These are phyloP conservation scores for Apiotrichum porosum DNA, from an alignment of 1,284 basidiomycete genomes.

Conservation along the genomic window DNA sequence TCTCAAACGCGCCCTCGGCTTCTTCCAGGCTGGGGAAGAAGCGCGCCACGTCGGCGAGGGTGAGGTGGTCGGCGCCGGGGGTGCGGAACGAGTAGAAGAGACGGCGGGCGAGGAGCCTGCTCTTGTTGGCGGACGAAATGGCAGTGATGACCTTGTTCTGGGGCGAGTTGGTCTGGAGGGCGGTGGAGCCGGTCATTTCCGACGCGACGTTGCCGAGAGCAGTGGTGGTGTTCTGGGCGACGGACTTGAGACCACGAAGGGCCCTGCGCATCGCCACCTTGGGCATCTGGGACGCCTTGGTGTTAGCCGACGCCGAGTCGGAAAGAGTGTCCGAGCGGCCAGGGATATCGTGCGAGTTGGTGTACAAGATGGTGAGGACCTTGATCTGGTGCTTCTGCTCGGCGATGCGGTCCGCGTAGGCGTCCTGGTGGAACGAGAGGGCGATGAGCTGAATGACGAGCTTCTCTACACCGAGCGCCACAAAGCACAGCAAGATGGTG, in stretches of 20 bases:
- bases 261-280: constrained; percentile 65
- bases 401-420: constrained; percentile 80
- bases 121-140: constrained; percentile 73
- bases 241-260: constrained; percentile 64
- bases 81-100: constrained; percentile 82
- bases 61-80: constrained; percentile 58
- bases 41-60: constrained; percentile 65
- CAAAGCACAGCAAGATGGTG: constrained; percentile 66
- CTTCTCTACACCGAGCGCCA: constrained; percentile 75
- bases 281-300: constrained; percentile 55
- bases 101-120: constrained; percentile 72
- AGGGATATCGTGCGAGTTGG: constrained; percentile 65
- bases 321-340: constrained; percentile 65
- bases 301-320: constrained; percentile 43
- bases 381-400: constrained; percentile 77
- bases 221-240: constrained; percentile 75
- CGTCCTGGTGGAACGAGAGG: constrained; percentile 70
- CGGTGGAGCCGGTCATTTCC: constrained; percentile 58
- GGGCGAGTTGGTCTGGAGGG: constrained; percentile 82
- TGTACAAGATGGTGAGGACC: constrained; percentile 70
- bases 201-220: constrained; percentile 64
- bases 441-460: constrained; percentile 82
- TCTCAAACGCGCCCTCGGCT: constrained; percentile 60
- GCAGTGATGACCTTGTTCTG: constrained; percentile 75
- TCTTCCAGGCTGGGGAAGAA: constrained; percentile 68